Conservation (phyloP, 257 asterid species). For the Nicotiana paniculata region DNA sequence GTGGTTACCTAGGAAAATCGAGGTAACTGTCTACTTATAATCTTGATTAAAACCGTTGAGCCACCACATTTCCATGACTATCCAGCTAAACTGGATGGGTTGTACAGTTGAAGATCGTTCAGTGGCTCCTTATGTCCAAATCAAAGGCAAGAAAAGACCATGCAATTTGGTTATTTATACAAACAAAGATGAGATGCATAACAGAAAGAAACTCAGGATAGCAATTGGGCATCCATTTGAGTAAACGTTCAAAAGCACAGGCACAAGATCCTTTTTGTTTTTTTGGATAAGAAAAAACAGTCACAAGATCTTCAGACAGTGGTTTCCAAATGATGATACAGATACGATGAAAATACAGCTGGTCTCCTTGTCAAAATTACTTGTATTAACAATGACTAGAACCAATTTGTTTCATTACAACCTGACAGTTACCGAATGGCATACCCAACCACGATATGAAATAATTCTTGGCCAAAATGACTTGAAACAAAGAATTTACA, state of each 20-base stretch:
- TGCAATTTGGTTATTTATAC: neutral
- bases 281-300: no score
- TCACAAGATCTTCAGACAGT: neutral
- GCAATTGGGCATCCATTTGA: neutral
- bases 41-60: neutral
- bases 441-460: neutral
- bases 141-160: neutral
- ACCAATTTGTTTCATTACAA: conserved; percentile 8
- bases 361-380: neutral
- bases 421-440: neutral
- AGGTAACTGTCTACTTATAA: neutral
- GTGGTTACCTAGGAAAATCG: neutral
- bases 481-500: neutral
- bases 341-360: neutral
- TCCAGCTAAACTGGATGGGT: neutral
- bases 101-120: neutral
- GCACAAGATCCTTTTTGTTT: neutral
- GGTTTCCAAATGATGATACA: neutral
- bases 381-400: neutral
- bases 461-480: neutral
- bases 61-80: neutral
- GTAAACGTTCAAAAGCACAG: neutral
- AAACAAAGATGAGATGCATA: neutral
- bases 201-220: neutral
- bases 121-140: neutral